Evolutionary conservation across 2,329 filamentous ascomycete species (phyloP).

Genomic region (Stachybotrys chlorohalonatus): DNA sequence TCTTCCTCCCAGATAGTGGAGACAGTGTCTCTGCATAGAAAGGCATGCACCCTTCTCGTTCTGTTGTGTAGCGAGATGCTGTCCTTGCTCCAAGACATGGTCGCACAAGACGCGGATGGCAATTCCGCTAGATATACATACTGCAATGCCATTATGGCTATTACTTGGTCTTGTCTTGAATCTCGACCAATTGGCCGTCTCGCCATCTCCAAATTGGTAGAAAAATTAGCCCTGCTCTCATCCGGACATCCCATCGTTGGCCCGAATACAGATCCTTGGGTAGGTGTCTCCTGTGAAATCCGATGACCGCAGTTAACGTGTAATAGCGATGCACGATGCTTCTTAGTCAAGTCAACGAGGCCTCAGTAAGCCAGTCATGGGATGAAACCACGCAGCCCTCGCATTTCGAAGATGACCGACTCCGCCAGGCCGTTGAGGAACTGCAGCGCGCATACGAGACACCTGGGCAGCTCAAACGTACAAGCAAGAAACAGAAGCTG

Average conservation of each 20-base stretch:
- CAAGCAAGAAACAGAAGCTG: slow-evolving; percentile 21
- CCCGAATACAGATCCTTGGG: slow-evolving; percentile 31
- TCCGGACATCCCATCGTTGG: slow-evolving; percentile 19
- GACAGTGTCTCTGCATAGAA: slow-evolving; percentile 17
- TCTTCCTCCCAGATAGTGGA: slow-evolving; percentile 8
- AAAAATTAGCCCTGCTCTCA: slow-evolving; percentile 28
- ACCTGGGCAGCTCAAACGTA: slow-evolving; percentile 4
- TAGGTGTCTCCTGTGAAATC: slow-evolving; percentile 13
- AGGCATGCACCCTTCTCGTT: slow-evolving; percentile 28
- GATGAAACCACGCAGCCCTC: slow-evolving; percentile 16
- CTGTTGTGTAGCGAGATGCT: slow-evolving; percentile 33
- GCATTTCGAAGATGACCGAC: slow-evolving; percentile 16
- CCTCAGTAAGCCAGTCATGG: slow-evolving; percentile 8
- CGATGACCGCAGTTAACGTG: slow-evolving; percentile 8
- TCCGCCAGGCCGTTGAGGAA: slow-evolving; percentile 17
- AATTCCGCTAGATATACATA: slow-evolving; percentile 22
- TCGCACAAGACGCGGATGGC: slow-evolving; percentile 15
- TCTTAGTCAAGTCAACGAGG: slow-evolving; percentile 15
- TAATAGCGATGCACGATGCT: slow-evolving; percentile 18
- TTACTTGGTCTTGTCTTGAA: slow-evolving; percentile 25
- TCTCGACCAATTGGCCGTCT: slow-evolving; percentile 27
- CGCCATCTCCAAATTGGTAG: slow-evolving; percentile 31
- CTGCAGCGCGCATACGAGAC: slow-evolving; percentile 17
- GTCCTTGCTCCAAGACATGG: slow-evolving; percentile 19
- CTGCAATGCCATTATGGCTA: slow-evolving; percentile 26